phyloP scores from a whole-genome alignment of 768 basidiomycete species.

The Clavaria fumosa region DNA sequence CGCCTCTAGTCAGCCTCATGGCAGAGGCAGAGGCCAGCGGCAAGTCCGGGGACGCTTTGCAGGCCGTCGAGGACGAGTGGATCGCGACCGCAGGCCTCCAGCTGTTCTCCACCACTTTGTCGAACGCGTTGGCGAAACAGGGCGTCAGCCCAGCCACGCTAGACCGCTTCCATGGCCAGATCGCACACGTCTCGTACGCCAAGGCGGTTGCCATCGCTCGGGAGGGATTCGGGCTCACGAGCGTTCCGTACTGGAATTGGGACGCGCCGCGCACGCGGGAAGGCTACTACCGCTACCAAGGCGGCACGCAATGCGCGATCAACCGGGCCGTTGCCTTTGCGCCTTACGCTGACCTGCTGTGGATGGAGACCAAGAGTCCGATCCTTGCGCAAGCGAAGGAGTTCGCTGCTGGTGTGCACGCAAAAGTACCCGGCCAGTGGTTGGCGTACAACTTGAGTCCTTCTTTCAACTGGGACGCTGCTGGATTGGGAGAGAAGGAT shows the following conservation, averaged over 20 bases:
- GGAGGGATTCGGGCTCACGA: slow-evolving; percentile 58
- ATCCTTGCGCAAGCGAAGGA: slow-evolving; percentile 84
- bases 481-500: slow-evolving; percentile 70
- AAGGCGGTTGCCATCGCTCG: slow-evolving; percentile 63
- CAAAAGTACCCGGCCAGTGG: slow-evolving; percentile 80
- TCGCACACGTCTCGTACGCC: slow-evolving; percentile 53
- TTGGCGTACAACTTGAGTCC: slow-evolving; percentile 92
- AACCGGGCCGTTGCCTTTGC: slow-evolving; percentile 87
- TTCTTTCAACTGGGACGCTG: slow-evolving; percentile 90
- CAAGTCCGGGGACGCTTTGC: slow-evolving; percentile 63
- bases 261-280: slow-evolving; percentile 88
- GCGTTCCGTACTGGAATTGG: slow-evolving; percentile 86
- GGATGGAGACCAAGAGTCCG: slow-evolving; percentile 97
- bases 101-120: slow-evolving; percentile 62
- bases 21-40: slow-evolving; percentile 70
- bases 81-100: slow-evolving; percentile 58
- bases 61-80: slow-evolving; percentile 86
- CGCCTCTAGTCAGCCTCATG: slow-evolving; percentile 68
- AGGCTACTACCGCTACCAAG: slow-evolving; percentile 95
- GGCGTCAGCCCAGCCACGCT: slow-evolving; percentile 33
- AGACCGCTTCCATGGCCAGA: slow-evolving; percentile 44
- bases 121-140: slow-evolving; percentile 48
- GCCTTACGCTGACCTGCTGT: slow-evolving; percentile 81
- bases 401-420: slow-evolving; percentile 80
- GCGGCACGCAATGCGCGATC: slow-evolving; percentile 89